Evolutionary conservation across 1,139 yeast species (phyloP), one percentile per base, ranked within the genome.

Genomic region (Kurtzmaniella quercitrusa): DNA sequence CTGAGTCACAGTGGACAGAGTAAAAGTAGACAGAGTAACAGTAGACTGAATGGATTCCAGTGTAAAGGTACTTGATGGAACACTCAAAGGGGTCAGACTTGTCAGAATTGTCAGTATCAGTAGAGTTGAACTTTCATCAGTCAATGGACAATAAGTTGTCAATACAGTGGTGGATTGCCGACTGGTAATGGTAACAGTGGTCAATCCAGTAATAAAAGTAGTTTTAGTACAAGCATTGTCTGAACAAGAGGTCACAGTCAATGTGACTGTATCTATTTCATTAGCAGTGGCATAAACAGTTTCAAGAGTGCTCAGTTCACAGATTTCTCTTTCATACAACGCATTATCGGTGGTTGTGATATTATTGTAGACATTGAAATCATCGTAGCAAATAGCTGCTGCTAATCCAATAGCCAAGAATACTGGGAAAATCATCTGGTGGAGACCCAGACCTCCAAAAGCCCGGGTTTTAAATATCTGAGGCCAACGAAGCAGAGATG

Each of bases 171-270:
- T 41, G 5, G 41, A 39, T 17, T 47, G 51, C 1, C 41, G 37
- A 9, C 33, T 39, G 37, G 51, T 48, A 14, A 41, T 33, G 12
- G 55, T 53, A 17, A 46, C 39, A 16, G 41, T 48, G 9, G 48
- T 48, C 25, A 44, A 40, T 37, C 52, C 54, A 16, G 42, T 43
- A 27, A 19, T 17, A 4, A n/a, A 8, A 18, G 34, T 19, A 16
- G 36, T 39, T 16, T 14, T 39, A 11, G 14, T 9, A 19, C 55
- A 50, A 48, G 43, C 48, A 47, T 50, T 44, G 43, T 46, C 47
- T 12, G 45, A 37, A 46, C 59, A 57, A 38, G 60, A 56, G 40
- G 59, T 55, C 48, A 56, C 44, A 45, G 60, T 55, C 36, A 53
- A 48, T 40, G 52, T 48, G 34, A 57, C 55, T 44, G 53, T 50